A percentile compares a stretch with the other conserved stretches of the same genome.
Conservation (phyloP, 768 basidiomycete genomes). For the Saitozyma sp. region DNA sequence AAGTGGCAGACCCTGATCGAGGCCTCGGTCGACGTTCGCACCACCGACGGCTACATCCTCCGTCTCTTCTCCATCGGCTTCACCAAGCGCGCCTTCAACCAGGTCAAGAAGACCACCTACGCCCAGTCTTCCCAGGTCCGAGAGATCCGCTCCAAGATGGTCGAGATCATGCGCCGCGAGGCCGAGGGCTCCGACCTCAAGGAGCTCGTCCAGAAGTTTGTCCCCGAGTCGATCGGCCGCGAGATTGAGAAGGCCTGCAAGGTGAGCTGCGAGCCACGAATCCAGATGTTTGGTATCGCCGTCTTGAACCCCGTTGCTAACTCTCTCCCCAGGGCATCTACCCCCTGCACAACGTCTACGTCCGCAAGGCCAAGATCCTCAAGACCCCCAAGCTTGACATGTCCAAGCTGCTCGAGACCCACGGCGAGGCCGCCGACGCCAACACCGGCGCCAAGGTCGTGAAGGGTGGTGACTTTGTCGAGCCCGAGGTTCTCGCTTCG, state of each 20-base stretch:
- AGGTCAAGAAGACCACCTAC: constrained; percentile 99
- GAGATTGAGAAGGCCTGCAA: constrained; percentile 96
- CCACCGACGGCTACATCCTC: constrained; percentile 98
- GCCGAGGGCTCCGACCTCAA: constrained; percentile 93
- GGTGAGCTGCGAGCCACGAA: constrained; percentile 19
- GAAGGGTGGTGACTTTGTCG: constrained; percentile 83
- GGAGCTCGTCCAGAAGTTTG: constrained; percentile 87
- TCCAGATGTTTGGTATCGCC: too few species aligned
- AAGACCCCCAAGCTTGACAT: constrained; percentile 97
- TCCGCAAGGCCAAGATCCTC: constrained; percentile 98
- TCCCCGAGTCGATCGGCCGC: constrained; percentile 96
- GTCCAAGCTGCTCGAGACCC: constrained; percentile 91
- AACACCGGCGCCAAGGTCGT: constrained; percentile 82
- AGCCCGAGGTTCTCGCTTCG: constrained; percentile 88
- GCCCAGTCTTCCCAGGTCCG: constrained; percentile 91
- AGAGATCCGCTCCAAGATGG: constrained; percentile 99
- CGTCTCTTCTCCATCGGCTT: constrained; percentile 98
- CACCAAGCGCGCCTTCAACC: constrained; percentile 93
- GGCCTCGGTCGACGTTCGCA: constrained; percentile 98
- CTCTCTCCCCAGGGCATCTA: constrained; percentile 72
- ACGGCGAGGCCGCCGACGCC: constrained; percentile 93
- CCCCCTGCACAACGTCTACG: constrained; percentile 97
- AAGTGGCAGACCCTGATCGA: constrained; percentile 99
- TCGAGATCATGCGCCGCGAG: constrained; percentile 77
- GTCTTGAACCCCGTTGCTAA: constrained; percentile 2